Evolutionary conservation across 1,139 yeast genomes (phyloP).

Genomic region (Debaryomyces fabryi): DNA sequence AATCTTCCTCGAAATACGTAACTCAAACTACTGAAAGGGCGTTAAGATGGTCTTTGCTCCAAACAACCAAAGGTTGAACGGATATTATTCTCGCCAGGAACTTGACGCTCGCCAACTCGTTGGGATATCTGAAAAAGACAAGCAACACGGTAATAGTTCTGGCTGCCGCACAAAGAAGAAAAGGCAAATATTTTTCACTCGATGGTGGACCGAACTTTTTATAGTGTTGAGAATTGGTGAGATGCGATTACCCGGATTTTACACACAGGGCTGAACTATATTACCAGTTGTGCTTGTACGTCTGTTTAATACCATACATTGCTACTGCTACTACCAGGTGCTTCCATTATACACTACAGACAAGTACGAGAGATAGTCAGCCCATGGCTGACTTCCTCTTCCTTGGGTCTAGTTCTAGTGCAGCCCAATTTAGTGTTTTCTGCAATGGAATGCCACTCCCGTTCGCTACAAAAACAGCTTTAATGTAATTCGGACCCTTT

Average conservation of each 20-base stretch:
- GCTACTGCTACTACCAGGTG: neutral
- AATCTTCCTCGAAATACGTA: slow-evolving; percentile 10
- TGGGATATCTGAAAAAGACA: slow-evolving; percentile 51
- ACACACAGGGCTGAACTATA: neutral
- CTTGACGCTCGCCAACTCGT: slow-evolving; percentile 62
- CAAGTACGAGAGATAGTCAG: neutral
- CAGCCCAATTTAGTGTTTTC: neutral
- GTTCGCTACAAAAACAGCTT: neutral
- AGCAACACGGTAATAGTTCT: slow-evolving; percentile 60
- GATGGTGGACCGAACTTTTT: slow-evolving; percentile 11
- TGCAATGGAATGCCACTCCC: neutral
- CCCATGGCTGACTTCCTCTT: neutral
- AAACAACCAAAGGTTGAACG: slow-evolving; percentile 18
- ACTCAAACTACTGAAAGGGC: slow-evolving; percentile 43
- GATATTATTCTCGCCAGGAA: slow-evolving; percentile 53
- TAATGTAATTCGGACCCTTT: neutral
- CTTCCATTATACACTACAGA: neutral
- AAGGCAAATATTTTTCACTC: slow-evolving; percentile 9
- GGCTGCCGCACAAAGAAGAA: slow-evolving; percentile 57
- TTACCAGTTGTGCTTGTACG: neutral
- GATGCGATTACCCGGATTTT: slow-evolving; percentile 6
- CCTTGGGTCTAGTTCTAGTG: neutral
- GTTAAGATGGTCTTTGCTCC: slow-evolving; percentile 50
- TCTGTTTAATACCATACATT: neutral
- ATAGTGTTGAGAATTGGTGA: slow-evolving; percentile 6